Evolutionary conservation across 2,329 filamentous ascomycete species (phyloP).

Genomic region (Pseudofabraea citricarpa): DNA sequence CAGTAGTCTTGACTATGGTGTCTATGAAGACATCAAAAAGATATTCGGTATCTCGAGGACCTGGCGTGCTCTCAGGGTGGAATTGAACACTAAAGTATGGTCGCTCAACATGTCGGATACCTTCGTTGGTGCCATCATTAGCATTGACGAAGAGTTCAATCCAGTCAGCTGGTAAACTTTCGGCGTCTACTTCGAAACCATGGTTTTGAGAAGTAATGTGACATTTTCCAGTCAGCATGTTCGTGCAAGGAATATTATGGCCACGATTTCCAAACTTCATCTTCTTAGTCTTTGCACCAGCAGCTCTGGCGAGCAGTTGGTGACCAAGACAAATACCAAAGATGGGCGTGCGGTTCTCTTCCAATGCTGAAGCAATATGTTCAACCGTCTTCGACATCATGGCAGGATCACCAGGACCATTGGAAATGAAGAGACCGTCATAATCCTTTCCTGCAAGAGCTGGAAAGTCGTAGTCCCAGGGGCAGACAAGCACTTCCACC

Average conservation of each 20-base stretch:
- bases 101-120: constrained; percentile 79
- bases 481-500: constrained; percentile 89
- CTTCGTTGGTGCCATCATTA: constrained; percentile 97
- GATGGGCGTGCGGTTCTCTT: constrained; percentile 77
- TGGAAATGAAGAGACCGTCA: constrained; percentile 95
- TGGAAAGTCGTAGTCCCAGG: constrained; percentile 93
- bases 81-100: constrained; percentile 99
- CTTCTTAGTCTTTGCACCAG: constrained; percentile 88
- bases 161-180: constrained; percentile 74
- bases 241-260: constrained; percentile 97
- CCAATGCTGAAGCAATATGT: constrained; percentile 71
- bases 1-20: constrained; percentile 69
- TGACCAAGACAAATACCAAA: constrained; percentile 99
- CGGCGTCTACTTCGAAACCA: constrained; percentile 86
- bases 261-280: constrained; percentile 99
- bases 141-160: constrained; percentile 95
- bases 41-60: constrained; percentile 91
- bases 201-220: constrained; percentile 99
- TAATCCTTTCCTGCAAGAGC: constrained; percentile 74
- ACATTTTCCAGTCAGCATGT: constrained; percentile 89
- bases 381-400: constrained; percentile 75
- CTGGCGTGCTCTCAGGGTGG: constrained; percentile 94
- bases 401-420: constrained; percentile 92
- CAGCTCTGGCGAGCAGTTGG: constrained; percentile 86
- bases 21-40: constrained; percentile 95